phyloP scores from a whole-genome alignment of 805 yeast genomes.

The Ogataea pignaliae region DNA sequence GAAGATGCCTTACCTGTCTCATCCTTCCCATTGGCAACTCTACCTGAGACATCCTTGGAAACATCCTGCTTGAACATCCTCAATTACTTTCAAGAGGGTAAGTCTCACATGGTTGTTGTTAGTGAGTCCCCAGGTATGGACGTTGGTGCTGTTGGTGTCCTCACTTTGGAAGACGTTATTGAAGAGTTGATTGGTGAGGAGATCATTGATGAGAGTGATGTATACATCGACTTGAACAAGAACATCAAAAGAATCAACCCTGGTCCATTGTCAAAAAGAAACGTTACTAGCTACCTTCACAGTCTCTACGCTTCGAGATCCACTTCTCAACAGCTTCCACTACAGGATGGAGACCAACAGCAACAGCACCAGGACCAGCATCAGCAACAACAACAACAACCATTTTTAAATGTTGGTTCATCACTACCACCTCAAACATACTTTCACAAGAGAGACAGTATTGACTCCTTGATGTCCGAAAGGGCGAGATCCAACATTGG shows the following conservation, averaged over 20 bases:
- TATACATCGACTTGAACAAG: conserved; percentile 83
- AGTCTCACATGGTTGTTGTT: conserved; percentile 94
- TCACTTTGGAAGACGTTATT: conserved; percentile 95
- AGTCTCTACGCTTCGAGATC: conserved; percentile 38
- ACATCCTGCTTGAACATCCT: conserved; percentile 92
- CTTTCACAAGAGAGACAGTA: conserved; percentile 13
- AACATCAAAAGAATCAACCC: conserved; percentile 76
- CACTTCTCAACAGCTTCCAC: conserved; percentile 4
- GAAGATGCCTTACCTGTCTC: conserved; percentile 93
- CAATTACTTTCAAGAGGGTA: conserved; percentile 96
- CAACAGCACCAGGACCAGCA: no score
- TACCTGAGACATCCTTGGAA: conserved; percentile 89
- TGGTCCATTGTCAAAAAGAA: conserved; percentile 69
- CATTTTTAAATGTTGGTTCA: not conserved
- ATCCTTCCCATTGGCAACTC: conserved; percentile 89
- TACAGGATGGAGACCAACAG: not conserved
- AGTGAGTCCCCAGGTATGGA: conserved; percentile 78
- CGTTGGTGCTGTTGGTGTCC: conserved; percentile 81
- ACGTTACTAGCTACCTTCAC: conserved; percentile 65
- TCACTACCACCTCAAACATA: conserved; percentile 10
- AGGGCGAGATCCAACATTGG: not conserved
- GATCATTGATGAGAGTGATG: conserved; percentile 94
- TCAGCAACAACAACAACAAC: no score
- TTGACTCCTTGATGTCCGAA: conserved; percentile 9
- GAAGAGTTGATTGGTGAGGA: conserved; percentile 98